These are phyloP conservation scores for Pythium dissotocum DNA, from an alignment of 352 stramenopile genomes.

Conservation along the genomic window DNA sequence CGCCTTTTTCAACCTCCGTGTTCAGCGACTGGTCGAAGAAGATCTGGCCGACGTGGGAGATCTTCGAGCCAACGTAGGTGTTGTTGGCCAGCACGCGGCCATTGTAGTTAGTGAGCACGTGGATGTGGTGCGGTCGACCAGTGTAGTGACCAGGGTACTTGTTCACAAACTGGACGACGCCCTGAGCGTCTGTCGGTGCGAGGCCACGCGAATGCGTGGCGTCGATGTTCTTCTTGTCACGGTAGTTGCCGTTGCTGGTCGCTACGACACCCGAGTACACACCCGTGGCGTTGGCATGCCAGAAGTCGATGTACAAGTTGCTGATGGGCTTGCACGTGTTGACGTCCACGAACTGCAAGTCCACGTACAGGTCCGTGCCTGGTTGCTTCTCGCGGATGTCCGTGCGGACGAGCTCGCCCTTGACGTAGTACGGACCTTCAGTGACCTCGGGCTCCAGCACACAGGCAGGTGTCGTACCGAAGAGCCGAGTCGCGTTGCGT, in stretches of 20 bases:
- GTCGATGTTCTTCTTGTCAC: conserved; percentile 19
- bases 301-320: conserved; percentile 26
- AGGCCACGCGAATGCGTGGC: conserved; percentile 12
- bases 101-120: conserved; percentile 15
- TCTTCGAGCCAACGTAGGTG: conserved; percentile 11
- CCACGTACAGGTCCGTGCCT: conserved; percentile 17
- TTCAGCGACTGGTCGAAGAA: conserved; percentile 22
- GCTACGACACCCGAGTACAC: conserved; percentile 24
- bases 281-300: conserved; percentile 27
- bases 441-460: conserved; percentile 22
- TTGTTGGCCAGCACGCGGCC: conserved; percentile 21
- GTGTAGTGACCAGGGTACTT: conserved; percentile 28
- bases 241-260: conserved; percentile 7
- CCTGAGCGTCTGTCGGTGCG: conserved; percentile 8
- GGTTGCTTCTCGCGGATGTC: conserved; percentile 24
- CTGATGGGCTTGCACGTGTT: conserved; percentile 20
- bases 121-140: conserved; percentile 18
- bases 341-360: conserved; percentile 25
- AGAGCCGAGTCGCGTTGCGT: conserved; percentile 8
- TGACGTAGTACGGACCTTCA: conserved; percentile 24
- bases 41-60: conserved; percentile 22
- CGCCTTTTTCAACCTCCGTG: conserved; percentile 4
- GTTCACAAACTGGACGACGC: conserved; percentile 27
- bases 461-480: conserved; percentile 12
- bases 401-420: conserved; percentile 20